phyloP scores from a whole-genome alignment of 371 early-diverging fungal species.

The Zopfochytrium polystomum region DNA sequence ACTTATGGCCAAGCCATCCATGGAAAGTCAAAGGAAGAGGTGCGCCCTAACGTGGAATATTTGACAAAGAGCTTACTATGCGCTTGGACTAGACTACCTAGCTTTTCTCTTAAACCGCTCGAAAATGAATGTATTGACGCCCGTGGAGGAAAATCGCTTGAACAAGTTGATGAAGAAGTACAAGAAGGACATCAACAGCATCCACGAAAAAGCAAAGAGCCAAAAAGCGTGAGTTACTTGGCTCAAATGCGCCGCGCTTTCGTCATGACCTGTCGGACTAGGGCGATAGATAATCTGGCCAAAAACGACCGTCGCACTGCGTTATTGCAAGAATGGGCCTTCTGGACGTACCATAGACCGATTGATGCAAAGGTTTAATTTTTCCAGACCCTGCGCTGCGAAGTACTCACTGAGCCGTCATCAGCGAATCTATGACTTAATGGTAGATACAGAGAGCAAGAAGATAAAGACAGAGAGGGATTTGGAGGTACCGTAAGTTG shows the following conservation, averaged over 20 bases:
- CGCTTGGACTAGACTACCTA: neutral
- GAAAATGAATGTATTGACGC: conserved; percentile 27
- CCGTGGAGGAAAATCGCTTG: conserved; percentile 35
- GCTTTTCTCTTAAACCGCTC: conserved; percentile 29
- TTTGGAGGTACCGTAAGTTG: conserved; percentile 16
- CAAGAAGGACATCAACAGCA: conserved; percentile 24
- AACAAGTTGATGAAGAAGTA: conserved; percentile 21
- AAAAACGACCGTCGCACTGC: conserved; percentile 34
- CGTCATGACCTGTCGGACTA: neutral
- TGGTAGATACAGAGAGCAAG: conserved; percentile 9
- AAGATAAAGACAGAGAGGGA: conserved; percentile 7
- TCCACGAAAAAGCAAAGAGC: conserved; percentile 26
- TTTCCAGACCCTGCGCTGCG: neutral
- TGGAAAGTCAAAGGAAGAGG: conserved; percentile 23
- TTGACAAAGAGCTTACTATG: neutral
- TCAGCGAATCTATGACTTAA: neutral
- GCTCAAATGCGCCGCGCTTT: neutral
- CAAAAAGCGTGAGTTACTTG: conserved; percentile 24
- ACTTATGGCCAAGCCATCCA: conserved; percentile 21
- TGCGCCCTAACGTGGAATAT: neutral
- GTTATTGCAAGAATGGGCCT: conserved; percentile 36
- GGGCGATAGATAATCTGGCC: conserved; percentile 1
- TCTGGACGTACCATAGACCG: conserved; percentile 38
- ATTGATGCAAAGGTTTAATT: conserved; percentile 7
- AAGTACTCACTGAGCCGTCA: neutral